Base-by-base conservation (phyloP, 2,329 filamentous ascomycete genomes). In the Didymella sp. region DNA sequence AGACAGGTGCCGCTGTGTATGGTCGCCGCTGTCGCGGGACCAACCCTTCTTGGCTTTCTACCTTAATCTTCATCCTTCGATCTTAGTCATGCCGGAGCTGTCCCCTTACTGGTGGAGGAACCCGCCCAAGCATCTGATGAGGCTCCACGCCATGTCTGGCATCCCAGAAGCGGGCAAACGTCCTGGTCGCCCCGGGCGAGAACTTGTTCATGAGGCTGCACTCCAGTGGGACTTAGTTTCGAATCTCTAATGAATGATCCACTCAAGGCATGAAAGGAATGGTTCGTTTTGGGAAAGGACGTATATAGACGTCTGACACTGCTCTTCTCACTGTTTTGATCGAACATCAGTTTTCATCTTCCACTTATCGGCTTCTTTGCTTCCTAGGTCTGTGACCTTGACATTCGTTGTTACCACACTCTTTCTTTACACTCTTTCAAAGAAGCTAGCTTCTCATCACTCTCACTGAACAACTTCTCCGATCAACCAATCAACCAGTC, bases 171-270 rank as follows among this genome's bases (percentile, higher is more conserved):
- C 56, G 46, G 61, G 56, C 47, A 53, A 51, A 56, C 45, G 54
- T 48, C 60, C 44, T 56, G 37, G 54, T 54, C 46, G 42, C n/a
- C 58, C 38, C 59, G 67, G 58, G 58, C 60, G 50, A 59, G 57
- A 66, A 59, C 53, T 59, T 60, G 69, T 63, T 61, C 55, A 24
- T 58, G 48, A 63, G 62, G 59, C 61, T 66, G 58, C 48, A 60
- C 46, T 51, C 31, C 57, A 56, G 53, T 51, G 60, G 59, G 44
- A 40, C 44, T 41, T 51, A 51, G 72, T 75, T 75, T 75, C 72
- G 66, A 65, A 69, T 66, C 64, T 74, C 73, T 73, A 66, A 75
- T 75, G 69, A 73, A 61, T 57, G 72, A 51, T 60, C 72, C 71
- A 73, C 70, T 38, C 15, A 40, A 49, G 56, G 47, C 45, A 51